Base-by-base conservation (phyloP, 257 asterid species). In the Solanum appendiculatum region DNA sequence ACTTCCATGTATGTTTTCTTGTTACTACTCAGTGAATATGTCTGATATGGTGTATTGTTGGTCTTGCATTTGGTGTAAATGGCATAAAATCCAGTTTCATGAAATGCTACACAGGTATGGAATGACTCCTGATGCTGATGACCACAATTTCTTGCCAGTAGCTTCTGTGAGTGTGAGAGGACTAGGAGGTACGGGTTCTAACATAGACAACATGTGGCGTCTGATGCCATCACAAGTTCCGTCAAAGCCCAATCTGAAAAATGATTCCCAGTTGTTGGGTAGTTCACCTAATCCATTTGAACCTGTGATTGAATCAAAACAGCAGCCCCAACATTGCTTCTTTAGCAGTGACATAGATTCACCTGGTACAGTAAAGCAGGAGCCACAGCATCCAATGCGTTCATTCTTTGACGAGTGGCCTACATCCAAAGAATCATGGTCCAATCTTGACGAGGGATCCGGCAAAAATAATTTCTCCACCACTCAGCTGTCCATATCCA, bases 341-440 rank as follows among this genome's bases (percentile, higher is more conserved):
- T 89, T 94, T 27, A 92, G 96, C 81, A 91, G 90, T 23, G 97
- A 94, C 81, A 87, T 90, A 7, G 89, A 88, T 86, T 91, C 95
- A 5, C 87, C 91, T 1, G 93, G 93, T 33, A 14, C 93, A n/a
- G 83, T 58, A 74, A 94, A 94, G 91, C 98, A 93, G 75, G 96
- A 96, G 85, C 93, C 90, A 54, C 93, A 92, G 56, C 93, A 93
- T 36, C 92, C 94, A 0, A 94, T 96, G 87, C 98, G 92, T 63
- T 94, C 95, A 72, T 96, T 95, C 95, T 96, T 96, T 36, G 94
- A 94, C 14, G 98, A 96, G 91, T 94, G 98, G 98, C 98, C 99
- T 12, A 91, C 95, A 13, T 83, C 94, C 36, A 95, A 94, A 88
- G 98, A 94, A 87, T 92, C 98, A 18, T 95, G 98, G 99, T 93